Evolutionary conservation across 257 asterid genomes (phyloP), one percentile per base, ranked within the genome.

Genomic region (Solanum chilense): DNA sequence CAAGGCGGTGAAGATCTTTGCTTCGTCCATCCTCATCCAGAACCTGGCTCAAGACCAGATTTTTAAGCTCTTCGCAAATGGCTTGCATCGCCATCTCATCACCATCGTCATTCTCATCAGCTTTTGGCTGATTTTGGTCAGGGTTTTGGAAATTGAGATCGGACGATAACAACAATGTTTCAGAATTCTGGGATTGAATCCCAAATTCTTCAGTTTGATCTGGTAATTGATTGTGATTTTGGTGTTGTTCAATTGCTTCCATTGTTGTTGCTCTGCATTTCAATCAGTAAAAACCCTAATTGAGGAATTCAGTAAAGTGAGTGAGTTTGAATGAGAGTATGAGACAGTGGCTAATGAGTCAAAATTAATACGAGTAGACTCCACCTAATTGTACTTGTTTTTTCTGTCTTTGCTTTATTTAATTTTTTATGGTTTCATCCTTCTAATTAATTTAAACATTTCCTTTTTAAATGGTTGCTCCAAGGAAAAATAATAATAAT

Each of bases 261-360:
- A 68, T 42, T 70, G 84, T 33, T 31, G 49, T 73, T 86, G 23
- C 73, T 31, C 82, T 31, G 56, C 87, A 68, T 45, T 29, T 49
- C 71, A 60, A 44, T 77, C 84, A 77, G 84, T 25, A 77, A 77
- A 85, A 85, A 47, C 83, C 87, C 87, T 85, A 85, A 58, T 86
- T 33, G 35, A 29, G 52, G 7, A 31, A 42, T 47, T 45, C 23
- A 86, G 88, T 12, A 29, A 85, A 70, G 64, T 85, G 62, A 8
- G 69, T 5, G 69, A 9, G 87, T 69, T 58, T 39, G 84, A 33
- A 73, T 49, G 39, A 9, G 84, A 77, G 84, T 23, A 73, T 49
- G 39, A 9, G 84, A 77, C 80, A 73, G 25, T 60, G 56, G 27
- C 6, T 16, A 27, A 47, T 47, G 42, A 47, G 85, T 81, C 85